These are phyloP conservation scores for Drechslerella coelobrocha DNA, from an alignment of 2,329 filamentous ascomycete species.

Conservation along the genomic window DNA sequence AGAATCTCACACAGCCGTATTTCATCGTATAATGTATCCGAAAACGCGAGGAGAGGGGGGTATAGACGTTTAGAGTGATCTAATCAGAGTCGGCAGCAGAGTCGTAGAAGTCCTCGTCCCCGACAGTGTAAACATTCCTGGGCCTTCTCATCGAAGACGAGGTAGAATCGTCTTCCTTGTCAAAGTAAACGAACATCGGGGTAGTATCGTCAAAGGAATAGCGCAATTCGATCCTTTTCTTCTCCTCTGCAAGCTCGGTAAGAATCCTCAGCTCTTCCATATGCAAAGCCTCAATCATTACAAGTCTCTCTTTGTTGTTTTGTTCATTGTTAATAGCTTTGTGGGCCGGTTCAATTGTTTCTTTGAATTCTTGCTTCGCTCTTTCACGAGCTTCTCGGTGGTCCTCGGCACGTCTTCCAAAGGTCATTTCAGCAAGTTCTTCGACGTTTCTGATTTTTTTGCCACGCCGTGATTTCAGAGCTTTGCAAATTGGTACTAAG, in stretches of 20 bases:
- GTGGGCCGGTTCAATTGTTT: not conserved
- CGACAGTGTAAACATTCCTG: not conserved
- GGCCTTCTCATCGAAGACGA: not conserved
- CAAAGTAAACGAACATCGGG: conserved; percentile 5
- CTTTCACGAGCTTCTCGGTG: conserved; percentile 1
- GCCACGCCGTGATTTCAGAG: conserved; percentile 10
- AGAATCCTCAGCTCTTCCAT: not conserved
- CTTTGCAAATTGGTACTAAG: not conserved
- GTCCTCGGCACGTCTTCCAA: conserved; percentile 3
- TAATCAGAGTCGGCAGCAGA: conserved; percentile 15
- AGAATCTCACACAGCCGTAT: too few species aligned
- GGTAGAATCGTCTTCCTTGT: conserved; percentile 17
- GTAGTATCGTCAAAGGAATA: conserved; percentile 8
- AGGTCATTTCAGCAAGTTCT: conserved; percentile 3
- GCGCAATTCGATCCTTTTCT: not conserved
- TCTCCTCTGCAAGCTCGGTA: not conserved
- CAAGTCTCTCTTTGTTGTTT: not conserved
- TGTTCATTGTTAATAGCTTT: not conserved
- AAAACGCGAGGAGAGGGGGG: not conserved
- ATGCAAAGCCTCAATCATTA: not conserved
- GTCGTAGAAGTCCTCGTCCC: conserved; percentile 6
- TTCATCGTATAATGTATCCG: too few species aligned
- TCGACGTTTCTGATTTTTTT: conserved; percentile 7
- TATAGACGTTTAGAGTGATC: not conserved
- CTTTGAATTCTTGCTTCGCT: not conserved